phyloP scores from a whole-genome alignment of 2,329 filamentous ascomycete species.

The Phyllosticta citribraziliensis region DNA sequence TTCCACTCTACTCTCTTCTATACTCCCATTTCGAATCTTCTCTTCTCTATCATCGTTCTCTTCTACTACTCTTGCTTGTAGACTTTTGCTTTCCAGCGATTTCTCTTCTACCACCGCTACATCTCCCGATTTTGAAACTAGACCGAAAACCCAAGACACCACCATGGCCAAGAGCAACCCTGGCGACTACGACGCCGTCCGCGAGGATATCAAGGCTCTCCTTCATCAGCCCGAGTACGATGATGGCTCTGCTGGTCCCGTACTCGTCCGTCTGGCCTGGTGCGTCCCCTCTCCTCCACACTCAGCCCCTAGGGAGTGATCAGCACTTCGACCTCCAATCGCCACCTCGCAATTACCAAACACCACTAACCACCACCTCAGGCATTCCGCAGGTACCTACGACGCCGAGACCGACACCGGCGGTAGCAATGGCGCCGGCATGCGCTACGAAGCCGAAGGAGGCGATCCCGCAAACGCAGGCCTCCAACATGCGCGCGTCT shows the following conservation, averaged over 20 bases:
- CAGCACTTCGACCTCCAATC: not conserved
- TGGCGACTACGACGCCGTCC: conserved; percentile 37
- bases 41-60: not conserved
- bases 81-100: not conserved
- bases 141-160: not conserved
- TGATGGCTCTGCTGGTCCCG: conserved; percentile 54
- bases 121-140: not conserved
- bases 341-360: not conserved
- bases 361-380: conserved; percentile 16
- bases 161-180: conserved; percentile 14
- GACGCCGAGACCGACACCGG: conserved; percentile 50
- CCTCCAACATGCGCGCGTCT: conserved; percentile 52
- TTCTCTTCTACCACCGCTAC: not conserved
- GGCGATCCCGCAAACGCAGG: conserved; percentile 57
- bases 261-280: conserved; percentile 56
- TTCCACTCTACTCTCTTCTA: not conserved
- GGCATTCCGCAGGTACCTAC: conserved; percentile 57
- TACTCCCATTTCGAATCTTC: not conserved
- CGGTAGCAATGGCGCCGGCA: conserved; percentile 55
- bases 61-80: not conserved
- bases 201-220: conserved; percentile 43
- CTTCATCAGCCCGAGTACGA: conserved; percentile 54
- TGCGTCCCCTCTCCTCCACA: conserved; percentile 21
- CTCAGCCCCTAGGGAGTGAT: not conserved
- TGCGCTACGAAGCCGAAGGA: conserved; percentile 55